Conservation (phyloP, 768 basidiomycete genomes). For the Boletellus ananas region DNA sequence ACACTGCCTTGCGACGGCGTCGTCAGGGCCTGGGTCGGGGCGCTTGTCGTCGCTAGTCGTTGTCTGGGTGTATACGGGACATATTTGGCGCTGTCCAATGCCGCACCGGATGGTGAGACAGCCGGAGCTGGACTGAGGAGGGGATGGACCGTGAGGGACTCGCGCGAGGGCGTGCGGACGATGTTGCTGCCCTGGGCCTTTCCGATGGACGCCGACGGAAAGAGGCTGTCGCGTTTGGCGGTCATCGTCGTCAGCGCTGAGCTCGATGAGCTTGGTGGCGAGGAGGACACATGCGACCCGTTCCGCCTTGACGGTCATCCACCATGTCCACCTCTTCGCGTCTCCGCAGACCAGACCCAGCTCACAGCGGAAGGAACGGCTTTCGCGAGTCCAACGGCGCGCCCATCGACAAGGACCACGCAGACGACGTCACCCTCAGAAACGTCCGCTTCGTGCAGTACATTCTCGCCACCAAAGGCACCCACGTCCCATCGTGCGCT, state of each 20-base stretch:
- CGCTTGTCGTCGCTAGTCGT: constrained; percentile 47
- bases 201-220: constrained; percentile 56
- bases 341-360: constrained; percentile 12
- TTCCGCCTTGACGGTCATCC: not conserved
- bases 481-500: constrained; percentile 40
- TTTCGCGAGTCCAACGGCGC: constrained; percentile 17
- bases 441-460: constrained; percentile 37
- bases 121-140: constrained; percentile 47
- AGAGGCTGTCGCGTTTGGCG: constrained; percentile 32
- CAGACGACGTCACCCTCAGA: constrained; percentile 26
- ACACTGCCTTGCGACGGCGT: constrained; percentile 45
- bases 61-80: constrained; percentile 78
- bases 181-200: constrained; percentile 43
- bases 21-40: constrained; percentile 24
- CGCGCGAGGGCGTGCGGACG: constrained; percentile 45
- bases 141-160: constrained; percentile 60
- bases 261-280: not conserved
- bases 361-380: constrained; percentile 16
- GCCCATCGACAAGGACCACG: constrained; percentile 10
- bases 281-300: not conserved
- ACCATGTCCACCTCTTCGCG: not conserved
- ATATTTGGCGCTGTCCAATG: constrained; percentile 43
- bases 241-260: constrained; percentile 27
- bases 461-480: constrained; percentile 38
- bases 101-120: not conserved